Evolutionary conservation across 2,329 filamentous ascomycete genomes (phyloP).

Genomic region (Graphium sp.): DNA sequence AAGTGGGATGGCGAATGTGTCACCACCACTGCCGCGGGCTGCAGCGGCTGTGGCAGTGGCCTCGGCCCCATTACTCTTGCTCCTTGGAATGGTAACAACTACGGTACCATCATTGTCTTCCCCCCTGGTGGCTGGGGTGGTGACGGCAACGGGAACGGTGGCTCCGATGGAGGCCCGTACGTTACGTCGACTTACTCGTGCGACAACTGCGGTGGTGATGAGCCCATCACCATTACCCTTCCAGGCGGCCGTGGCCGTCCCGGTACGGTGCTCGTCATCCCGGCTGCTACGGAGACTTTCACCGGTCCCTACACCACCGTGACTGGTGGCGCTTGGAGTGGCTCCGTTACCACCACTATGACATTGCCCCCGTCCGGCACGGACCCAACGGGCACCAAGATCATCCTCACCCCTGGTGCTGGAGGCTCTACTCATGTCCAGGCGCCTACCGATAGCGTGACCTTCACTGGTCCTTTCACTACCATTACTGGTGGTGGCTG

Average conservation of each 20-base stretch:
- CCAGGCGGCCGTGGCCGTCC: neutral
- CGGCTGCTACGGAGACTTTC: neutral
- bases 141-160: slow-evolving; percentile 1
- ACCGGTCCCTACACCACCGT: slow-evolving; percentile 3
- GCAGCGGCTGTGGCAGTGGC: neutral
- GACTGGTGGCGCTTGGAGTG: slow-evolving; percentile 1
- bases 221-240: neutral
- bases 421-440: slow-evolving; percentile 3
- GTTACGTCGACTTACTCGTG: slow-evolving; percentile 1
- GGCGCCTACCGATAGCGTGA: neutral
- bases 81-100: neutral
- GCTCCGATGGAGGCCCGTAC: no score
- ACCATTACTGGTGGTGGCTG: neutral
- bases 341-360: slow-evolving; percentile 2
- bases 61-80: neutral
- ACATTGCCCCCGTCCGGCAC: no score
- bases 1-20: neutral
- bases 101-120: neutral
- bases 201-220: neutral
- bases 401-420: slow-evolving; percentile 1
- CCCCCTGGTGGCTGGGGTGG: neutral
- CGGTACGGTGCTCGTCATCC: slow-evolving; percentile 2
- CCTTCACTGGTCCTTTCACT: neutral
- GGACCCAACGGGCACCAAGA: slow-evolving; percentile 1
- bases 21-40: slow-evolving; percentile 1